A percentile compares a stretch with the other conserved stretches of the same genome.
phyloP scores from a whole-genome alignment of 352 stramenopile species.

The Pilasporangium apinafurcum region DNA sequence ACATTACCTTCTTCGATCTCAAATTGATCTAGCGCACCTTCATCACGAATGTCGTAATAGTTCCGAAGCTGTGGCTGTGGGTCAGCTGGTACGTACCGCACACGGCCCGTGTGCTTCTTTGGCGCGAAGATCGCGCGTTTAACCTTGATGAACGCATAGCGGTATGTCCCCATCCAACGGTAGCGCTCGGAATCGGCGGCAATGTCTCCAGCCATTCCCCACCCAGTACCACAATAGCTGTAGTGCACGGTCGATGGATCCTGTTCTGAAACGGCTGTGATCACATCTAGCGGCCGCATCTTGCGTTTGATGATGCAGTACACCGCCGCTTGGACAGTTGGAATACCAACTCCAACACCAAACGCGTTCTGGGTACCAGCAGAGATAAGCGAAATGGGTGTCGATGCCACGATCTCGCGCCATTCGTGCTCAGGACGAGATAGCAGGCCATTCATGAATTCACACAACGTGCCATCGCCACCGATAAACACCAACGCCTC shows the following conservation, averaged over 20 bases:
- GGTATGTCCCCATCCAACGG: slow-evolving; percentile 67
- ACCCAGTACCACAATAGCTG: slow-evolving; percentile 79
- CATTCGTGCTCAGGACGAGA: slow-evolving; percentile 69
- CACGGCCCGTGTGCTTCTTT: slow-evolving; percentile 55
- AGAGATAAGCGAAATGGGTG: slow-evolving; percentile 75
- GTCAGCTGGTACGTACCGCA: slow-evolving; percentile 66
- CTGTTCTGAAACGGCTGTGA: slow-evolving; percentile 53
- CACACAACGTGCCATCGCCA: slow-evolving; percentile 67
- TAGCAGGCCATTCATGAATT: slow-evolving; percentile 81
- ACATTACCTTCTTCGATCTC: slow-evolving; percentile 78
- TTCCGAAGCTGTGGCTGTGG: slow-evolving; percentile 49
- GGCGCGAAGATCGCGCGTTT: slow-evolving; percentile 54
- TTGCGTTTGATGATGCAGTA: slow-evolving; percentile 85
- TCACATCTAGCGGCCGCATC: slow-evolving; percentile 71
- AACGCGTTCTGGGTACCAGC: slow-evolving; percentile 82
- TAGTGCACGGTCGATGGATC: slow-evolving; percentile 65
- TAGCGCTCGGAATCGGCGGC: slow-evolving; percentile 73
- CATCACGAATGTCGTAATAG: slow-evolving; percentile 76
- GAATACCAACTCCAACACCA: slow-evolving; percentile 60
- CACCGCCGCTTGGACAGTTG: slow-evolving; percentile 52
- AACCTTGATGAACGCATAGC: slow-evolving; percentile 74
- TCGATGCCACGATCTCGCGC: slow-evolving; percentile 75
- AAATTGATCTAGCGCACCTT: slow-evolving; percentile 72
- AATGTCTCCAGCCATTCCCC: slow-evolving; percentile 71
- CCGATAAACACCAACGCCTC: slow-evolving; percentile 77